A percentile compares a stretch with the other conserved stretches of the same genome.
phyloP scores from a whole-genome alignment of 1,139 yeast species.

The Protomyces inundatus region DNA sequence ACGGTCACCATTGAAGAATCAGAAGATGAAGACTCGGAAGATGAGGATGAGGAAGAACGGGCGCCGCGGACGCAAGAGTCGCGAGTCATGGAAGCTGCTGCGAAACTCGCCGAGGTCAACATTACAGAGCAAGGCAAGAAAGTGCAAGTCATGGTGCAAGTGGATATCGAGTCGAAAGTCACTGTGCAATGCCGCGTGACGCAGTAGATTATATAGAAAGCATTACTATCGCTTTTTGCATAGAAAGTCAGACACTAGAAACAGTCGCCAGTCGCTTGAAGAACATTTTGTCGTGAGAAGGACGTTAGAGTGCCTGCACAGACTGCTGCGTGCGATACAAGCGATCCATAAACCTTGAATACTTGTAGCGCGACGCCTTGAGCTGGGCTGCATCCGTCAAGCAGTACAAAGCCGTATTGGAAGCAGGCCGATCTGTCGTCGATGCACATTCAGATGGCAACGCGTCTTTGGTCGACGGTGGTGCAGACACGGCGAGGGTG shows the following conservation, averaged over 20 bases:
- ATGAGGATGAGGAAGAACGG: constrained; percentile 51
- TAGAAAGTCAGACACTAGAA: too few relatives aligned
- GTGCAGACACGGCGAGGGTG: too few relatives aligned
- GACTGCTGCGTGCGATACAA: not conserved
- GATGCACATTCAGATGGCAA: too few relatives aligned
- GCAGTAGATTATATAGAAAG: not conserved
- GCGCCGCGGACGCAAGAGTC: constrained; percentile 74
- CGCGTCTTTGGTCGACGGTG: too few relatives aligned
- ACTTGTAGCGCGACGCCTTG: not conserved
- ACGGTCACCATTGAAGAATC: constrained; percentile 44
- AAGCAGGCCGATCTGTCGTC: not conserved
- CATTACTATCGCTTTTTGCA: not conserved
- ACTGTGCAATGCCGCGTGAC: constrained; percentile 73
- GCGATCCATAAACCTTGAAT: not conserved
- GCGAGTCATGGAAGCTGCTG: constrained; percentile 60
- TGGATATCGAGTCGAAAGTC: constrained; percentile 76
- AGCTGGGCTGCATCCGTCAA: not conserved
- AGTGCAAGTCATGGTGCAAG: constrained; percentile 76
- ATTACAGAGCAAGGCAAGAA: constrained; percentile 61
- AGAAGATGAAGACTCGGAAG: constrained; percentile 27
- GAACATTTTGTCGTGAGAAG: too few relatives aligned
- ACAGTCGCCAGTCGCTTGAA: too few relatives aligned
- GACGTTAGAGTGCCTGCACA: too few relatives aligned
- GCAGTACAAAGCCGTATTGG: not conserved
- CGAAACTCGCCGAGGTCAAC: constrained; percentile 68